Evolutionary conservation across 768 basidiomycete genomes (phyloP).

Genomic region (Mycena indigotica): DNA sequence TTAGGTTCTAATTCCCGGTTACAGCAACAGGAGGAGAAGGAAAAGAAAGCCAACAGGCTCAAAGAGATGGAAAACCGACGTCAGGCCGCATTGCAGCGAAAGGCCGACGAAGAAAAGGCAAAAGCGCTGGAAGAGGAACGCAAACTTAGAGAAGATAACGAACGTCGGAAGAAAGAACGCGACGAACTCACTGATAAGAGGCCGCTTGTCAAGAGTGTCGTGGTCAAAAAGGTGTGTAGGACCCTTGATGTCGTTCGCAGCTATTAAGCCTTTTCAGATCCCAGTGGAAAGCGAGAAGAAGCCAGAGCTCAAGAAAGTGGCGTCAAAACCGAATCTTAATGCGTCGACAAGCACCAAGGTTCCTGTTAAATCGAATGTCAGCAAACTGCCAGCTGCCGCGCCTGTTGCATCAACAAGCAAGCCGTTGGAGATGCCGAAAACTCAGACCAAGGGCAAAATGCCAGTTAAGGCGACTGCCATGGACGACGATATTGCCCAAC

Average conservation of each 20-base stretch:
- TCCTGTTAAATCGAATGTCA: slow-evolving; percentile 39
- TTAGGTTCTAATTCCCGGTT: slow-evolving; percentile 9
- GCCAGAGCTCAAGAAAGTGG: slow-evolving; percentile 60
- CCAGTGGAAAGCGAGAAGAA: slow-evolving; percentile 56
- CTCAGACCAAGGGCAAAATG: slow-evolving; percentile 55
- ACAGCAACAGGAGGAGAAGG: slow-evolving; percentile 88
- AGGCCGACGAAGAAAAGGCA: slow-evolving; percentile 75
- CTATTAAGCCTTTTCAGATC: no score
- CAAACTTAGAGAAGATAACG: slow-evolving; percentile 71
- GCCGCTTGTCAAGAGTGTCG: slow-evolving; percentile 46
- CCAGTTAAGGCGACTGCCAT: slow-evolving; percentile 30
- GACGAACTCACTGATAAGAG: slow-evolving; percentile 77
- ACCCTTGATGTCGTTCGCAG: neutral
- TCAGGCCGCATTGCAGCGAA: slow-evolving; percentile 69
- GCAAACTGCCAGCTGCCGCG: slow-evolving; percentile 33
- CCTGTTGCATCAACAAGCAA: slow-evolving; percentile 28
- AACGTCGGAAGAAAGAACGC: slow-evolving; percentile 79
- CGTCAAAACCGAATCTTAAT: slow-evolving; percentile 46
- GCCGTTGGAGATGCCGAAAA: slow-evolving; percentile 37
- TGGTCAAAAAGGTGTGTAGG: slow-evolving; percentile 56
- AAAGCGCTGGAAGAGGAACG: slow-evolving; percentile 67
- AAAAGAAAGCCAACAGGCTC: slow-evolving; percentile 71
- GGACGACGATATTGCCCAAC: slow-evolving; percentile 59
- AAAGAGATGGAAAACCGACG: slow-evolving; percentile 85
- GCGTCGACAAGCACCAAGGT: slow-evolving; percentile 38